Percentiles rank a stretch among this genome's conserved stretches.
phyloP scores from a whole-genome alignment of 495 filamentous ascomycete species.

The Daldinia grandis region DNA sequence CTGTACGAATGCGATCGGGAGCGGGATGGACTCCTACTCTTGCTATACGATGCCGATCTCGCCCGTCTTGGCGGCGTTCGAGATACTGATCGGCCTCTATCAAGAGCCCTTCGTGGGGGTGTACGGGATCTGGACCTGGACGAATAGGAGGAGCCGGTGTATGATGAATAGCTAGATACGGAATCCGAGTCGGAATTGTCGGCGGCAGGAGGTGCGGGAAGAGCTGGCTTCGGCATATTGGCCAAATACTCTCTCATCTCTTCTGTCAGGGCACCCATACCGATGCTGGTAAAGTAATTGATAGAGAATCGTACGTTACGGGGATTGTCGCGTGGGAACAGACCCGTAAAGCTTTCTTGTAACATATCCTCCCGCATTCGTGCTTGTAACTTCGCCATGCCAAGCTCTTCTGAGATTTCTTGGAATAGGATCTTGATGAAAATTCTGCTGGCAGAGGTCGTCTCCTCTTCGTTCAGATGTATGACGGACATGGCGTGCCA shows the following conservation, averaged over 20 bases:
- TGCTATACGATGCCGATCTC: conserved; percentile 50
- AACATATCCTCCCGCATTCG: conserved; percentile 80
- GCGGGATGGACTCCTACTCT: conserved; percentile 51
- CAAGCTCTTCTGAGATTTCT: conserved; percentile 86
- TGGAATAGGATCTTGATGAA: conserved; percentile 99
- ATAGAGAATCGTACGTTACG: conserved; percentile 94
- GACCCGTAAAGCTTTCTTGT: conserved; percentile 78
- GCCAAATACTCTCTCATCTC: conserved; percentile 91
- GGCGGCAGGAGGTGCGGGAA: conserved; percentile 69
- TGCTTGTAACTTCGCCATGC: conserved; percentile 77
- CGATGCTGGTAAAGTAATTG: conserved; percentile 98
- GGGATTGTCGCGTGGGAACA: conserved; percentile 90
- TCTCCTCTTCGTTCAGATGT: conserved; percentile 95
- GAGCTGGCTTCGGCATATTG: conserved; percentile 79
- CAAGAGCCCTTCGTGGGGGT: conserved; percentile 43
- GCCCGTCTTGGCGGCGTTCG: conserved; percentile 53
- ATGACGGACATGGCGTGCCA: conserved; percentile 90
- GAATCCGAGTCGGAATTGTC: conserved; percentile 69
- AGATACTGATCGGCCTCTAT: conserved; percentile 49
- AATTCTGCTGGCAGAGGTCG: conserved; percentile 92
- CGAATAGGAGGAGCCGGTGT: conserved; percentile 63
- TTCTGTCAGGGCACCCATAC: conserved; percentile 92
- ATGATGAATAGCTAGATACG: conserved; percentile 72
- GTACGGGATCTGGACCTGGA: conserved; percentile 55
- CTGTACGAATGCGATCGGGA: conserved; percentile 48